These are phyloP conservation scores for Podospora bellae-mahoneyi DNA, from an alignment of 495 filamentous ascomycete genomes.

Conservation along the genomic window DNA sequence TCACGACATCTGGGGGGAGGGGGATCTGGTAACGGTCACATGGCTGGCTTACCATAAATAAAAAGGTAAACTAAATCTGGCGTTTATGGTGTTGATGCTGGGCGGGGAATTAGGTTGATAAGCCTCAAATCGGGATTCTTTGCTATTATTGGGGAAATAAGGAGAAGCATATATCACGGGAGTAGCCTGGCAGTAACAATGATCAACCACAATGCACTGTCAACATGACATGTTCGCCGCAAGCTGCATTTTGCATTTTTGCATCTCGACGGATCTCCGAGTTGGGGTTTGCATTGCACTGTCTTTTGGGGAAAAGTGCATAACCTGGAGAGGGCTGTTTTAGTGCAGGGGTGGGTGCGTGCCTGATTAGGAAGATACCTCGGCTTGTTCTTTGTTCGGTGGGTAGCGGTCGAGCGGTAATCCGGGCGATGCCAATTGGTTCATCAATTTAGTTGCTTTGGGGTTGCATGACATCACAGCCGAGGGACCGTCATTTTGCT, in stretches of 20 bases:
- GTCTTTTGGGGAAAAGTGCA: not conserved
- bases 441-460: not conserved
- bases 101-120: not conserved
- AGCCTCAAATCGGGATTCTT: not conserved
- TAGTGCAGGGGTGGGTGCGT: not conserved
- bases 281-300: not conserved
- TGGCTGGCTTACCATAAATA: too few species aligned
- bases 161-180: not conserved
- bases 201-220: not conserved
- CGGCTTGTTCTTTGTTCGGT: not conserved
- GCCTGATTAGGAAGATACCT: conserved; percentile 2
- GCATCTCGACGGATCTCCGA: not conserved
- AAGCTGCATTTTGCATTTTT: not conserved
- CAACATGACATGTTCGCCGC: not conserved
- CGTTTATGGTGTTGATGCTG: conserved; percentile 13
- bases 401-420: too few species aligned
- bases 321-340: not conserved
- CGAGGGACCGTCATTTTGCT: conserved; percentile 15
- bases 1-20: not conserved
- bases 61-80: conserved; percentile 5
- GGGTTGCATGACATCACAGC: conserved; percentile 26
- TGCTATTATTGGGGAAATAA: not conserved
- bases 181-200: not conserved
- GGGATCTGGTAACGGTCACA: not conserved
- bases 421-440: not conserved